Base-by-base conservation (phyloP, 2,329 filamentous ascomycete genomes). In the Alternaria alternata region DNA sequence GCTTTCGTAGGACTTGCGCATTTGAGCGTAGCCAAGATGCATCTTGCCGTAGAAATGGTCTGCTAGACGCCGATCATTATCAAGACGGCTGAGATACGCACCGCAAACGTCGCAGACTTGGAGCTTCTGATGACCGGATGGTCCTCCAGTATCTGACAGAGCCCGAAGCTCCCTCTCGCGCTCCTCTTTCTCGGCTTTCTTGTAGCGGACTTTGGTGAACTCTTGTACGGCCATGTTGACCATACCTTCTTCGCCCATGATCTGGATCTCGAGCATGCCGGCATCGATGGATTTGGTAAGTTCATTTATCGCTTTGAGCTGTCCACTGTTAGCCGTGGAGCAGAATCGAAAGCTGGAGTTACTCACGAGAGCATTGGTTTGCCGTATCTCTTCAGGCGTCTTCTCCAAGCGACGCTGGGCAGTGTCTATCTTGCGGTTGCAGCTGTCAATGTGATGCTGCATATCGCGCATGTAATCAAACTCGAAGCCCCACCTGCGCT, bases 41-140 rank as follows among this genome's bases (percentile, higher is more conserved):
- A 99, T 99, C 84, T 99, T 99, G 22, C 95, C 95, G 79, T 97
- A 98, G 77, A 99, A 99, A 79, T 99, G 95, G 77, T 99, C 95
- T 20, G 95, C 95, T 75, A 99, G 79, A 30, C 95, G 87, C 36
- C 95, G 87, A 78, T 99, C 95, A 75, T 99, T 99, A 77, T 99
- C 95, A 32, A 99, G 86, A 22, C 95, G 84, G 64, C 89, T 93
- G 38, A 99, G 86, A 78, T 98, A 99, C 6, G 95, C 95, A 64
- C 95, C 95, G 79, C 95, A 99, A 1, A 98, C 95, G 80, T 99
- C 95, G 84, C 95, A 99, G 47, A 99, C 95, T 78, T 99, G 95
- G 41, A 99, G 84, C 79, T 99, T 99, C 83, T 99, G 95, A 79
- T 99, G 95, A 18, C 95, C 95, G 0, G 89, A 93, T 0, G 95